Evolutionary conservation across 2,329 filamentous ascomycete species (phyloP).

Genomic region (Colletotrichum destructivum): DNA sequence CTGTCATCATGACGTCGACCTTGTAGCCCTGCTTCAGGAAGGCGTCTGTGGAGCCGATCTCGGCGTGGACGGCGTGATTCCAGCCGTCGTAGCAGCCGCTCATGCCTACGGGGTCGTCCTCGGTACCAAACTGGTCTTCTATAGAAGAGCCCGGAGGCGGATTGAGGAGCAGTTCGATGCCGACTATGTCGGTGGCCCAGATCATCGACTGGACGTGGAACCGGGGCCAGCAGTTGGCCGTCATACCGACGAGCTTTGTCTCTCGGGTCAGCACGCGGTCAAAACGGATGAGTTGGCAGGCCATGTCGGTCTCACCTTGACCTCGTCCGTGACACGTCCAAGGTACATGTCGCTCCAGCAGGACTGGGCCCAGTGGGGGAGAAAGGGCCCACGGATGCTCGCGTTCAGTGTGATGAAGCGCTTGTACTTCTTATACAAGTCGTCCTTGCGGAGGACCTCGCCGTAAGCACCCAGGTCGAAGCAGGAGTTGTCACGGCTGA

Average conservation of each 20-base stretch:
- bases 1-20: slow-evolving; percentile 53
- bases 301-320: slow-evolving; percentile 47
- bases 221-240: slow-evolving; percentile 52
- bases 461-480: slow-evolving; percentile 55
- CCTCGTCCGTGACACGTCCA: slow-evolving; percentile 48
- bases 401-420: slow-evolving; percentile 56
- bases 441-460: slow-evolving; percentile 51
- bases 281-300: not conserved
- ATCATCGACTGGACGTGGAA: slow-evolving; percentile 57
- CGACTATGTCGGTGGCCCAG: slow-evolving; percentile 55
- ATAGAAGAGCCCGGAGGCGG: slow-evolving; percentile 43
- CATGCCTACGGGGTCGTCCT: slow-evolving; percentile 48
- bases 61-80: slow-evolving; percentile 49
- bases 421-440: slow-evolving; percentile 53
- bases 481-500: slow-evolving; percentile 52
- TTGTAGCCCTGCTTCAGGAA: slow-evolving; percentile 51
- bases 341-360: slow-evolving; percentile 57
- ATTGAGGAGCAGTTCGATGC: slow-evolving; percentile 54
- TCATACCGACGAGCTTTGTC: slow-evolving; percentile 55
- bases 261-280: not conserved
- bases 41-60: slow-evolving; percentile 50
- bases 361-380: slow-evolving; percentile 52
- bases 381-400: slow-evolving; percentile 55
- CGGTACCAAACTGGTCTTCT: slow-evolving; percentile 46
- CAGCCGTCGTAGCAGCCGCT: slow-evolving; percentile 50